phyloP scores from a whole-genome alignment of 306 rosid genomes.

The Rosa chinensis region DNA sequence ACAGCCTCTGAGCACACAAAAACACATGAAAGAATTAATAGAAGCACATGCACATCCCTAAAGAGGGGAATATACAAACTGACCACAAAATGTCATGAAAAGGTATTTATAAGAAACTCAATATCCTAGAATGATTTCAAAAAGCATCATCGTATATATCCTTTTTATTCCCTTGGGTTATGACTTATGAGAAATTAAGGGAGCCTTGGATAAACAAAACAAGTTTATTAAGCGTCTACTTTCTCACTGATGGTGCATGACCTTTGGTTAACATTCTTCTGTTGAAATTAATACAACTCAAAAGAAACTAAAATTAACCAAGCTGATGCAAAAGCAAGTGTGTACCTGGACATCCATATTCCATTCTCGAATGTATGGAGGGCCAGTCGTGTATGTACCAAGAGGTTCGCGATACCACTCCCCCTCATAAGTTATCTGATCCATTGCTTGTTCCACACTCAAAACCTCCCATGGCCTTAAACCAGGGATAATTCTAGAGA shows the following conservation, averaged over 20 bases:
- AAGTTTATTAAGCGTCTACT: neutral
- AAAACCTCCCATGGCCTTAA: constrained; percentile 98
- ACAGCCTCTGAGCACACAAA: constrained; percentile 47
- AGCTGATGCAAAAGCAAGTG: constrained; percentile 10
- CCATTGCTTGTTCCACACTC: constrained; percentile 95
- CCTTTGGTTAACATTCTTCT: neutral
- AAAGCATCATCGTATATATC: neutral
- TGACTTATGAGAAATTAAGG: neutral
- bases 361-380: constrained; percentile 72
- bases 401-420: constrained; percentile 87
- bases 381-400: constrained; percentile 71
- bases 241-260: neutral
- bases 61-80: neutral
- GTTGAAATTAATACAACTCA: neutral
- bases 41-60: constrained; percentile 7
- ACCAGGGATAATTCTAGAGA: constrained; percentile 71
- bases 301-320: neutral
- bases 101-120: neutral
- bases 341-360: constrained; percentile 60
- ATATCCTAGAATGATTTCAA: neutral
- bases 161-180: neutral
- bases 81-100: neutral
- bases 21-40: constrained; percentile 21
- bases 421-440: constrained; percentile 65
- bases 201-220: neutral